A percentile compares a stretch with the other conserved stretches of the same genome.
phyloP scores from a whole-genome alignment of 106 monocot genomes.

The Dendrobium chrysotoxum region DNA sequence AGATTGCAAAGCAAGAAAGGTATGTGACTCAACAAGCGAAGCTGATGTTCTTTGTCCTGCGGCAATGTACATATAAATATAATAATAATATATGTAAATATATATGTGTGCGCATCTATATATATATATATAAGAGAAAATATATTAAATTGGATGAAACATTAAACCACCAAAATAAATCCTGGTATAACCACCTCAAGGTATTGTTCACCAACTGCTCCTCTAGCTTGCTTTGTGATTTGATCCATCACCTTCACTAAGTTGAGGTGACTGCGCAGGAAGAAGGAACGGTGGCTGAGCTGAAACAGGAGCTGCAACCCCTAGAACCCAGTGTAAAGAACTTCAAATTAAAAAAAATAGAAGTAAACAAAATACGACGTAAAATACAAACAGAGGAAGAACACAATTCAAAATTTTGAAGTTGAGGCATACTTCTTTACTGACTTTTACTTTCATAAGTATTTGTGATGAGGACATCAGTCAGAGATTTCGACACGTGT shows the following conservation, averaged over 20 bases:
- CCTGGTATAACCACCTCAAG: slow-evolving; percentile 27
- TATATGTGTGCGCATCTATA: neutral
- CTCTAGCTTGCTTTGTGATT: slow-evolving; percentile 51
- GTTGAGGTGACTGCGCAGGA: slow-evolving; percentile 45
- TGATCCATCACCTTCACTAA: slow-evolving; percentile 51
- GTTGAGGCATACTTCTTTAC: neutral
- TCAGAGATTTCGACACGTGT: too few species aligned
- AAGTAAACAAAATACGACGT: neutral
- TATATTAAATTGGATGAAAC: neutral
- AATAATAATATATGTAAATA: neutral
- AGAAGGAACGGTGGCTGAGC: slow-evolving; percentile 47
- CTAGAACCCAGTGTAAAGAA: slow-evolving; percentile 11
- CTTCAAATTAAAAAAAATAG: neutral
- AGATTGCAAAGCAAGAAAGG: slow-evolving; percentile 15
- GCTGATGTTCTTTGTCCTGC: slow-evolving; percentile 9
- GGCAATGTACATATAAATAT: slow-evolving; percentile 1
- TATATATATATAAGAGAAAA: neutral
- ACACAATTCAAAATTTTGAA: neutral
- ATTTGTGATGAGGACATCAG: too few species aligned
- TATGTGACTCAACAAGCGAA: neutral
- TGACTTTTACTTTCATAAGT: neutral
- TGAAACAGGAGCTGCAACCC: slow-evolving; percentile 21
- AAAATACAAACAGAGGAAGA: neutral
- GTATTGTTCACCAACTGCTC: slow-evolving; percentile 16
- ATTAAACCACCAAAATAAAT: neutral